Percentiles rank a stretch among this genome's conserved stretches.
Conservation (phyloP, 208 protist species). For the Leishmania martiniquensis region DNA sequence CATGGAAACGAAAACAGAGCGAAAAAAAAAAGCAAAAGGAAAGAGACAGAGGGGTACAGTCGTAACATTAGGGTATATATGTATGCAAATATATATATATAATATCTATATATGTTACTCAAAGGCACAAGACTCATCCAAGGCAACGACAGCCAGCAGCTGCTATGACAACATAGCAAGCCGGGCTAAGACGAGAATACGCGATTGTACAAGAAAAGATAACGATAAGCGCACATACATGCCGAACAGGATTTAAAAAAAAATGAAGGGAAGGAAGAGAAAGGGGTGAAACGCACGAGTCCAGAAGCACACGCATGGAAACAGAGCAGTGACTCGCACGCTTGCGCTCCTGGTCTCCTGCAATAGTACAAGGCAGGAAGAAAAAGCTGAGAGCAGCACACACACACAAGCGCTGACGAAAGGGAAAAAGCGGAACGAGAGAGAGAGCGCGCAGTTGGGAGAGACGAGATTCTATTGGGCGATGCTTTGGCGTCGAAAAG, state of each 20-base stretch:
- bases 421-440: background rate
- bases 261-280: background rate
- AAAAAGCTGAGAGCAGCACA: no score
- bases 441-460: background rate
- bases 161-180: background rate
- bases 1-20: background rate
- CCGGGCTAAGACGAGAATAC: background rate
- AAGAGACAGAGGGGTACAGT: background rate
- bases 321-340: background rate
- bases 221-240: background rate
- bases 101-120: background rate
- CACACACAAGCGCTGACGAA: background rate
- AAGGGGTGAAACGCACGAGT: background rate
- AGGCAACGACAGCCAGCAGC: background rate
- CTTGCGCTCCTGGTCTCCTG: background rate
- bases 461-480: no score
- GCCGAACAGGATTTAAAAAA: no score
- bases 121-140: background rate
- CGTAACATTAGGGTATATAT: background rate
- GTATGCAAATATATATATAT: no score
- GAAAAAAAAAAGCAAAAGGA: background rate
- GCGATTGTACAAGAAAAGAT: background rate
- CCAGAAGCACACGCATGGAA: background rate
- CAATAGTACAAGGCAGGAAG: background rate
- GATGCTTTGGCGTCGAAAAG: background rate